Percentiles rank a stretch among this genome's conserved stretches.
phyloP scores from a whole-genome alignment of 345 rosid species.

The Eucalyptus caleyi region DNA sequence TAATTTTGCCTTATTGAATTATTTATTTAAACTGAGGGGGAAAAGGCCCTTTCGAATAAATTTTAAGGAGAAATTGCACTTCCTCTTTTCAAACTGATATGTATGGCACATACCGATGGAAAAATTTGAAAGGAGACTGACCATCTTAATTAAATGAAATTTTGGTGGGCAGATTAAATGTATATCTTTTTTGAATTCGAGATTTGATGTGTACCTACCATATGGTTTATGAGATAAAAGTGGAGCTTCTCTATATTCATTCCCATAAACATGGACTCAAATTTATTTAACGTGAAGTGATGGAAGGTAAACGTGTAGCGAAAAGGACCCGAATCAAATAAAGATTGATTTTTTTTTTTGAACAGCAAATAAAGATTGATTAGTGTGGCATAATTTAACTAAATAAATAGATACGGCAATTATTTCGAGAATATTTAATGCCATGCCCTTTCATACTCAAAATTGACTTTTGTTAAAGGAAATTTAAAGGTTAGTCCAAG shows the following conservation, averaged over 20 bases:
- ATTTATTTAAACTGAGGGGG: not conserved
- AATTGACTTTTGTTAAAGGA: not conserved
- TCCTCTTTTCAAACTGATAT: not conserved
- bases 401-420: not conserved
- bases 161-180: not conserved
- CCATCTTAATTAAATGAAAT: not conserved
- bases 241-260: not conserved
- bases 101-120: not conserved
- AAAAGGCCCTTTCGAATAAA: not conserved
- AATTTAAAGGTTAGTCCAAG: not conserved
- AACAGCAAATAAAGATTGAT: not conserved
- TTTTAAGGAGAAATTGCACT: not conserved
- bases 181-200: not conserved
- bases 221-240: not conserved
- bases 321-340: not conserved
- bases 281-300: not conserved
- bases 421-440: not conserved
- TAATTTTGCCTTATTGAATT: not conserved
- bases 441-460: not conserved
- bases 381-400: not conserved
- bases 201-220: not conserved
- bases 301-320: not conserved
- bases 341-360: not conserved
- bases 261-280: not conserved
- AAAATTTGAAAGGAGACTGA: not conserved